phyloP scores from a whole-genome alignment of 352 stramenopile species.

The Phytophthora ohioensis region DNA sequence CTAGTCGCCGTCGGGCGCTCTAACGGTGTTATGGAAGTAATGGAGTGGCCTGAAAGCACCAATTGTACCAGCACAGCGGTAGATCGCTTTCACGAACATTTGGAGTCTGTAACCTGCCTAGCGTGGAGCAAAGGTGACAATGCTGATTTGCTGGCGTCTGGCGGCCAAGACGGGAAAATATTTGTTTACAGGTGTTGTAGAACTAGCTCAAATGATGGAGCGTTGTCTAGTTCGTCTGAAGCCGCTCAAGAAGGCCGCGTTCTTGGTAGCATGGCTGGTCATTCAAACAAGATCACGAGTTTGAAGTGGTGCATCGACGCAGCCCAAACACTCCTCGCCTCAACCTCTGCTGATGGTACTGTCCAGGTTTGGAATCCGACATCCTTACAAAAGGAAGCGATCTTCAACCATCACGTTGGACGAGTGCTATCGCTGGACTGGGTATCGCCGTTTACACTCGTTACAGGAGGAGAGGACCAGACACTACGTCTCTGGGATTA shows the following conservation, averaged over 20 bases:
- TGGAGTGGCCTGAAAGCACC: conserved; percentile 2
- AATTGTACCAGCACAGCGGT: conserved; percentile 1
- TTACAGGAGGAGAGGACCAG: conserved; percentile 78
- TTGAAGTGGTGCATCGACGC: conserved; percentile 49
- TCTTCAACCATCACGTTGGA: conserved; percentile 60
- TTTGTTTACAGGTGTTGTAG: conserved; percentile 51
- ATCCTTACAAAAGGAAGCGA: conserved; percentile 25
- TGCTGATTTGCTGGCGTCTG: conserved; percentile 51
- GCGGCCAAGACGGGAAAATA: conserved; percentile 58
- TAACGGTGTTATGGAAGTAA: conserved; percentile 60
- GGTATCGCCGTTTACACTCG: conserved; percentile 50
- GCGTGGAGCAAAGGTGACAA: conserved; percentile 41
- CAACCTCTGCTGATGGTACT: conserved; percentile 60
- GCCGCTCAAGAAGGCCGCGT: conserved; percentile 16
- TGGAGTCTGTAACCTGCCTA: conserved; percentile 52
- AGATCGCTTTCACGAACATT: conserved; percentile 60
- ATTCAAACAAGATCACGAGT: conserved; percentile 54
- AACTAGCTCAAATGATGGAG: background rate
- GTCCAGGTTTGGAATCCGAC: conserved; percentile 64
- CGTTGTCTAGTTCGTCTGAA: background rate
- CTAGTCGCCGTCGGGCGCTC: conserved; percentile 48
- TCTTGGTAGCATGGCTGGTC: conserved; percentile 40
- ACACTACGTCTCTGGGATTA: conserved; percentile 71
- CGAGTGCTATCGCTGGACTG: conserved; percentile 69
- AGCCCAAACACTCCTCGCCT: conserved; percentile 44